Evolutionary conservation across 1,139 yeast species (phyloP), one percentile per base, ranked within the genome.

Genomic region (Hyphopichia pseudoburtonii): DNA sequence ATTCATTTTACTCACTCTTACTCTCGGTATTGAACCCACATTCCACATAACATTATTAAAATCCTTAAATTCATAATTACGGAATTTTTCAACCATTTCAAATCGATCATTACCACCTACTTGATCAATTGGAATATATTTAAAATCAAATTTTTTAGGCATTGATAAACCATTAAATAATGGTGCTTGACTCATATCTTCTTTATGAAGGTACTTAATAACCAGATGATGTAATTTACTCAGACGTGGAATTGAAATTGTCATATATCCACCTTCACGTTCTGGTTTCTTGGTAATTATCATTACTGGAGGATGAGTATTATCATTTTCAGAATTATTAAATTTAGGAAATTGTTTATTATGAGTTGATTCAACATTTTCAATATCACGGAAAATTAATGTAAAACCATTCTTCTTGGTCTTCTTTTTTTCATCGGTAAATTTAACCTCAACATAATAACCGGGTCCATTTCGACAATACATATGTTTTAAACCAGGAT

Each of bases 381-480:
- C 28, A 24, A 34, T 34, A 48, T 63, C 62, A 45, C 56, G 60
- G 43, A 70, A 69, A 2, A 52, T 43, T 48, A 70, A 51, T 8
- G 60, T 51, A 38, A 57, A 68, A 2, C 69, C 71, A 22, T 52
- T 48, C 29, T 28, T 32, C 6, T 36, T 42, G 12, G 42, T 45
- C 30, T 35, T 36, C 29, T 45, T 22, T 3, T 24, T 18, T 16
- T 15, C 31, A 17, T 45, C 48, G 4, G 54, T 48, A 24, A 41
- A 48, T 23, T 57, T 54, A 2, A 76, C 54, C 37, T 72, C 72
- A 4, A 78, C 73, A 43, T 67, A 75, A 48, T 70, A 76, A 1
- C 84, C 79, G 0, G 85, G 85, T 0, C 76, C 83, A 48, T 68
- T 65, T 16, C 83, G 60, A 40, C 82, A 73, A 46, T 72, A 75